A percentile compares a stretch with the other conserved stretches of the same genome.
These are phyloP conservation scores for Parachaetomium inaequale DNA, from an alignment of 495 filamentous ascomycete species.

Conservation along the genomic window DNA sequence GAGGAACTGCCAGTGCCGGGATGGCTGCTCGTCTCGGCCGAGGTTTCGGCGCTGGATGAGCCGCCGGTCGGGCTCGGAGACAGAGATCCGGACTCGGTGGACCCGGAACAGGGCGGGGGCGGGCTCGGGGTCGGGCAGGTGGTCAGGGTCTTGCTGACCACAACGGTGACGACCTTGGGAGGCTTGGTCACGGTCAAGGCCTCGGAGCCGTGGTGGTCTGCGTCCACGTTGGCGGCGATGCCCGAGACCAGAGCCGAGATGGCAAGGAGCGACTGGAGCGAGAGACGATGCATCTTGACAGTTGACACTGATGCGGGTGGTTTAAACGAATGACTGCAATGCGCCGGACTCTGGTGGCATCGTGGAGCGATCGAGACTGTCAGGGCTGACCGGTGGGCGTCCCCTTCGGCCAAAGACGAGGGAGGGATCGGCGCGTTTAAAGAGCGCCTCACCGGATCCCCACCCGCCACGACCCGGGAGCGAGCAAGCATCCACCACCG, in stretches of 20 bases:
- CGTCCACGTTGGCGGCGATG: slow-evolving; percentile 9
- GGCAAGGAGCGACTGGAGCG: slow-evolving; percentile 27
- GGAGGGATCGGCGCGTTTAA: slow-evolving; percentile 16
- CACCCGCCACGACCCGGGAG: background rate
- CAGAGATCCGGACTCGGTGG: slow-evolving; percentile 8
- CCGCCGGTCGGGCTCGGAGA: background rate
- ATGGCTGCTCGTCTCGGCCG: too few relatives aligned
- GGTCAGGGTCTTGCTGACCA: slow-evolving; percentile 25
- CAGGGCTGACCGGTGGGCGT: background rate
- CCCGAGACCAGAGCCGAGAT: slow-evolving; percentile 22
- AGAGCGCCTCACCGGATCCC: background rate
- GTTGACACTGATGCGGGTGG: background rate
- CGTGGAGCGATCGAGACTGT: slow-evolving; percentile 4
- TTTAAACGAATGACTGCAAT: slow-evolving; percentile 18
- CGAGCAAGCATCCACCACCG: background rate
- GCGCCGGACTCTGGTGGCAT: slow-evolving; percentile 5
- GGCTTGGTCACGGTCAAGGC: slow-evolving; percentile 6
- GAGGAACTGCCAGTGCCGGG: too few relatives aligned
- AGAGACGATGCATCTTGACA: slow-evolving; percentile 24
- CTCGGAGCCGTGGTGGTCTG: background rate
- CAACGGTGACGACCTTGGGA: slow-evolving; percentile 20
- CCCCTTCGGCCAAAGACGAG: background rate
- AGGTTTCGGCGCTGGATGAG: too few relatives aligned
- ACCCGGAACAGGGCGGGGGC: slow-evolving; percentile 19
- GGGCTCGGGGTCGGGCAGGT: slow-evolving; percentile 22